Conservation (phyloP, 2,329 filamentous ascomycete species). For the Colletotrichum sp. region DNA sequence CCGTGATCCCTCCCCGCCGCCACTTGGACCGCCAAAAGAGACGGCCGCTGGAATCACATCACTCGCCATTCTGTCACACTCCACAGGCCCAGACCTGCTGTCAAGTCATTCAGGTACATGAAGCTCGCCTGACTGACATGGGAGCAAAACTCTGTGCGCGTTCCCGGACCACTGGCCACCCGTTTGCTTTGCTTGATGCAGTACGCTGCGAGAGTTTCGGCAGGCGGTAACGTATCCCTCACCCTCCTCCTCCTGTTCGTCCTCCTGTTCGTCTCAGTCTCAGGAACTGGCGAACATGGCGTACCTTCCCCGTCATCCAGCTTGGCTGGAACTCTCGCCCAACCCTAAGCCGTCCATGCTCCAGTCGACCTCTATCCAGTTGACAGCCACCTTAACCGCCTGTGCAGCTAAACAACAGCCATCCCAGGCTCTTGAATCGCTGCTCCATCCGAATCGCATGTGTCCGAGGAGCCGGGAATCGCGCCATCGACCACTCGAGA, state of each 20-base stretch:
- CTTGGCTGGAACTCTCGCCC: neutral
- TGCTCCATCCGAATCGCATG: neutral
- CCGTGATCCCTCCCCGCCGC: neutral
- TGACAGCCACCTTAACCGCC: neutral
- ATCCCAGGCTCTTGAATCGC: neutral
- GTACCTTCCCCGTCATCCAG: slow-evolving; percentile 4
- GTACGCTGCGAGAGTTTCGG: slow-evolving; percentile 8
- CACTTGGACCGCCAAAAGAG: neutral
- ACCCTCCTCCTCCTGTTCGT: neutral
- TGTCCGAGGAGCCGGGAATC: neutral
- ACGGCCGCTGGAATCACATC: neutral
- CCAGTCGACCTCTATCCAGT: neutral
- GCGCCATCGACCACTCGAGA: neutral
- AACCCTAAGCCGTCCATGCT: neutral
- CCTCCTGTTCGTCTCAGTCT: slow-evolving; percentile 15
- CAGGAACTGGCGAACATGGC: slow-evolving; percentile 8
- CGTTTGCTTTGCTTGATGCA: neutral
- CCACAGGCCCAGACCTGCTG: neutral
- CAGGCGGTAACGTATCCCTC: neutral
- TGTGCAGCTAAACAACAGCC: neutral
- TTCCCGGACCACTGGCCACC: slow-evolving; percentile 6
- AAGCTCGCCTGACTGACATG: neutral
- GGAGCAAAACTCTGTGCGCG: slow-evolving; percentile 1
- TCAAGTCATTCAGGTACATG: neutral
- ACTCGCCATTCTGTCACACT: neutral